These are phyloP conservation scores for Selaginella moellendorffii DNA, from an alignment of 75 land plant genomes.

Conservation along the genomic window DNA sequence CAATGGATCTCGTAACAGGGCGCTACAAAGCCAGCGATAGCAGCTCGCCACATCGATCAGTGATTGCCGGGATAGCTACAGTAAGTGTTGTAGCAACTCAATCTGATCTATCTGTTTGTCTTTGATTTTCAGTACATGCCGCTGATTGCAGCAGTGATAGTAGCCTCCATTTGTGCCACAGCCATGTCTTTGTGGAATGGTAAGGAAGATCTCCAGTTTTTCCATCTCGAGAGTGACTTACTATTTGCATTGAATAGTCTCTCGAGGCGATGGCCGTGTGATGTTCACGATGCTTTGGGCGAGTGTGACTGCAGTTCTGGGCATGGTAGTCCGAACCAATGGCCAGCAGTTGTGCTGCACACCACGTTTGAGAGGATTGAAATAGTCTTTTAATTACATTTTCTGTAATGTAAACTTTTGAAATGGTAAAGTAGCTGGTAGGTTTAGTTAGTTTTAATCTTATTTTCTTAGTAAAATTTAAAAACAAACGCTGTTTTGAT, in stretches of 20 bases:
- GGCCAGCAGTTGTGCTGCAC: conserved; percentile 79
- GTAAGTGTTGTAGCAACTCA: too few relatives aligned
- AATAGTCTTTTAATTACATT: not conserved
- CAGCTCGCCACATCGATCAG: not conserved
- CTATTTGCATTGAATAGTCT: not conserved
- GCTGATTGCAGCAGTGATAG: conserved; percentile 53
- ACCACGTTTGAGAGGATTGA: conserved; percentile 40
- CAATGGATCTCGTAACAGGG: conserved; percentile 83
- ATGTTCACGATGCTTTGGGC: conserved; percentile 44
- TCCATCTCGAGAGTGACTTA: too few relatives aligned
- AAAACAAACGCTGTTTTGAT: too few relatives aligned
- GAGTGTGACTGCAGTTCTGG: conserved; percentile 66
- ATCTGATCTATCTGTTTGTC: too few relatives aligned
- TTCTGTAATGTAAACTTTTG: too few relatives aligned
- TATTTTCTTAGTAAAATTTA: too few relatives aligned
- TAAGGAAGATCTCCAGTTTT: too few relatives aligned
- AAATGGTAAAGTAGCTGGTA: too few relatives aligned
- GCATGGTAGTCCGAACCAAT: conserved; percentile 64
- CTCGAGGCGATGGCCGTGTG: not conserved
- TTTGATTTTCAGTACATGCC: conserved; percentile 89
- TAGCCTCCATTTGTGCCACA: conserved; percentile 62
- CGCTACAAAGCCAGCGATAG: conserved; percentile 45
- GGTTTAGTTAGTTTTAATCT: too few relatives aligned
- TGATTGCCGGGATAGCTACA: not conserved
- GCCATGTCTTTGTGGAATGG: conserved; percentile 64